Evolutionary conservation across 179 eudicot species (phyloP), one percentile per base, ranked within the genome.

Genomic region (Drosera spatulata): DNA sequence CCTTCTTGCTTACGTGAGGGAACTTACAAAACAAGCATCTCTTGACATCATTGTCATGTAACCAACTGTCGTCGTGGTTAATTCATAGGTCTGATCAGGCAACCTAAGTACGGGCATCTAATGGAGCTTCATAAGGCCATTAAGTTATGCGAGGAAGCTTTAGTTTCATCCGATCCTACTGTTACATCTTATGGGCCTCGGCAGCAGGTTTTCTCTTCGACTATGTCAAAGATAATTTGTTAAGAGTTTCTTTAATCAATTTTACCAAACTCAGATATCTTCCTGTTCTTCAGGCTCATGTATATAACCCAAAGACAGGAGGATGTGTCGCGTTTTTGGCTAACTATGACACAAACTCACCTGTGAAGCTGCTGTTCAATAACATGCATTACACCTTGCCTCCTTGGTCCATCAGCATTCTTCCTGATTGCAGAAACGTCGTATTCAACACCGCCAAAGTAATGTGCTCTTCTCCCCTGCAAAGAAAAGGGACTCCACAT

Each of bases 371-470:
- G 64, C 64, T 90, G 76, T 90, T 90, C 72, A 94, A 94, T 63
- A 80, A 90, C 67, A 78, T 50, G 81, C 96, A 86, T 76, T 94
- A 89, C 51, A 90, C 66, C 54, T 67, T 94, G 64, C 97, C 95
- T 65, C 97, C 96, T 49, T 89, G 97, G 99, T 94, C 99, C 63
- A 90, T 94, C 76, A 94, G 99, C 79, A 90, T 94, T 66, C 97
- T 94, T 67, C 91, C 97, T 7, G 97, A 90, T 55, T 94, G 99
- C 82, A 79, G 71, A 63, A 87, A 86, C 70, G 97, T 79, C 11
- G 88, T 79, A 63, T 94, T 90, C 80, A 94, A 94, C 78, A 93
- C 99, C 37, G 99, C 99, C 58, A 90, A 89, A 66, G 99, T 93
- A 83, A n/a, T n/a, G n/a, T n/a, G n/a, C n/a, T n/a, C n/a, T n/a